These are phyloP conservation scores for Akanthomyces muscarius DNA, from an alignment of 2,329 filamentous ascomycete species.

Conservation along the genomic window DNA sequence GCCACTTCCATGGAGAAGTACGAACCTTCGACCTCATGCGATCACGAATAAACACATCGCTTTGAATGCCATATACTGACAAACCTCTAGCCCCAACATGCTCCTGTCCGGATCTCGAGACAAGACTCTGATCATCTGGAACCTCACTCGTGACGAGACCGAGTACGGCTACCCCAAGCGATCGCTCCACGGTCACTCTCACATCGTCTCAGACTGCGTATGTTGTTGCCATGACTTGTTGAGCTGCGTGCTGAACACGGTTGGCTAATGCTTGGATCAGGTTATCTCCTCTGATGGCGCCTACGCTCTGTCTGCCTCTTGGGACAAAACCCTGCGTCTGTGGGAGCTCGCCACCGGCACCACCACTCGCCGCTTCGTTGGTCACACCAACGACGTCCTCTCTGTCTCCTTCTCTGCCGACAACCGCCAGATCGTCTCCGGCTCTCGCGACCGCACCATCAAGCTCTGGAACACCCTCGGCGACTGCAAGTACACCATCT, in stretches of 20 bases:
- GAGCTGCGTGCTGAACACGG: slow-evolving; percentile 20
- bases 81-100: slow-evolving; percentile 81
- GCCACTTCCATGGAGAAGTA: slow-evolving; percentile 99
- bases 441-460: slow-evolving; percentile 96
- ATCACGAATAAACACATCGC: not conserved
- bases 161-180: slow-evolving; percentile 99
- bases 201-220: slow-evolving; percentile 99
- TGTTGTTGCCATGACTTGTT: slow-evolving; percentile 40
- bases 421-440: slow-evolving; percentile 99
- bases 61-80: slow-evolving; percentile 19
- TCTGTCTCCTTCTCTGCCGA: slow-evolving; percentile 99
- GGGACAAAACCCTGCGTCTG: slow-evolving; percentile 99
- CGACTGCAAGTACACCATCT: slow-evolving; percentile 99
- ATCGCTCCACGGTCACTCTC: slow-evolving; percentile 96
- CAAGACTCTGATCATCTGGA: slow-evolving; percentile 99
- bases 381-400: slow-evolving; percentile 98
- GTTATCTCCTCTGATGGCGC: slow-evolving; percentile 99
- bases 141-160: slow-evolving; percentile 96
- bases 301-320: slow-evolving; percentile 97
- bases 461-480: slow-evolving; percentile 99
- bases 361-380: slow-evolving; percentile 97
- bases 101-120: slow-evolving; percentile 95
- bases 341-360: slow-evolving; percentile 98
- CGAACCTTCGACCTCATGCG: slow-evolving; percentile 31
- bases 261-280: slow-evolving; percentile 43